These are phyloP conservation scores for Panus rudis DNA, from an alignment of 768 basidiomycete species.

Conservation along the genomic window DNA sequence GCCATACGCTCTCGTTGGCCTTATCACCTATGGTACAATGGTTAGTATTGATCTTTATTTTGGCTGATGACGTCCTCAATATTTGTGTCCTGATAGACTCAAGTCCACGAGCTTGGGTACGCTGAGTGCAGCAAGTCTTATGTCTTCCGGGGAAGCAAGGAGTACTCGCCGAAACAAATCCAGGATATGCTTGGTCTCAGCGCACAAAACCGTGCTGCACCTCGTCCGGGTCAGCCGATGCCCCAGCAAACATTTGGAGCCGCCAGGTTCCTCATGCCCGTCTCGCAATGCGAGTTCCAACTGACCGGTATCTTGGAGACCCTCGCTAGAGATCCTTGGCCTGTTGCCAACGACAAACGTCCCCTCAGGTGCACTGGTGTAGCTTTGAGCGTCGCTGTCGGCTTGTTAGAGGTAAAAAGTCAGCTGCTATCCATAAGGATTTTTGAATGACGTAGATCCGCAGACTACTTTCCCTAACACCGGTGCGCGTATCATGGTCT, in stretches of 20 bases:
- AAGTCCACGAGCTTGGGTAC: conserved; percentile 98
- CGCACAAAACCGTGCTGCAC: conserved; percentile 73
- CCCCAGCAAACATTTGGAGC: conserved; percentile 79
- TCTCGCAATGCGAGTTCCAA: conserved; percentile 92
- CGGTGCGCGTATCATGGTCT: conserved; percentile 93
- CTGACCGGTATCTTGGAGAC: conserved; percentile 88
- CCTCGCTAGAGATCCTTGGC: conserved; percentile 91
- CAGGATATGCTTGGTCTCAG: conserved; percentile 95
- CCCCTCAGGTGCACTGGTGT: conserved; percentile 92
- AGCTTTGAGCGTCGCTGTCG: conserved; percentile 88
- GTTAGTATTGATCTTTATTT: conserved; percentile 33
- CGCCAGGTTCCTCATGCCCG: conserved; percentile 86
- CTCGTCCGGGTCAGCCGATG: conserved; percentile 78
- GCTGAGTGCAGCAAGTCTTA: conserved; percentile 95
- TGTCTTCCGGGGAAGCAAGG: conserved; percentile 97
- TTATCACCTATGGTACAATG: conserved; percentile 98
- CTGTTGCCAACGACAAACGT: conserved; percentile 91
- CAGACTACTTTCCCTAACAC: conserved; percentile 90
- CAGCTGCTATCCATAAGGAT: neutral
- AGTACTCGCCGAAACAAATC: conserved; percentile 93
- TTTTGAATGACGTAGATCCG: neutral
- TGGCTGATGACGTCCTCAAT: neutral
- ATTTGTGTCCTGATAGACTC: conserved; percentile 50
- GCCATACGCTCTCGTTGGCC: conserved; percentile 88
- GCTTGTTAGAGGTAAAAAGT: conserved; percentile 69